phyloP scores from a whole-genome alignment of 2,329 filamentous ascomycete genomes.

The Colletotrichum agaves region DNA sequence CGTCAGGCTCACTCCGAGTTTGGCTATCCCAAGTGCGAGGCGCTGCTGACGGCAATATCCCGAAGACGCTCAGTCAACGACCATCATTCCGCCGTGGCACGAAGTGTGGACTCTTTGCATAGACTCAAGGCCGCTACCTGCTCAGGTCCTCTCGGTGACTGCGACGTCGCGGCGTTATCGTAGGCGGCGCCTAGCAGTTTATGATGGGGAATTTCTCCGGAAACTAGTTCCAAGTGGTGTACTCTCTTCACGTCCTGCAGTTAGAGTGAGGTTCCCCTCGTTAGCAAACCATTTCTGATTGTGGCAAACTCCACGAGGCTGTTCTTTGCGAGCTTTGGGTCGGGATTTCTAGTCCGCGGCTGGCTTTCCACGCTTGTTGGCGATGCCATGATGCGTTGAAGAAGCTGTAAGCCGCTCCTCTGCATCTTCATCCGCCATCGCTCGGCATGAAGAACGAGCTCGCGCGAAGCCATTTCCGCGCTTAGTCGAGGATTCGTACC shows the following conservation, averaged over 20 bases:
- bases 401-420: not conserved
- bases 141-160: not conserved
- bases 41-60: not conserved
- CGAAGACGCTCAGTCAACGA: not conserved
- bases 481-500: conserved; percentile 67
- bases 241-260: conserved; percentile 31
- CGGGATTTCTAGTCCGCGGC: conserved; percentile 6
- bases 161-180: not conserved
- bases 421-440: conserved; percentile 7
- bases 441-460: not conserved
- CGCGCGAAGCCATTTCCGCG: conserved; percentile 20
- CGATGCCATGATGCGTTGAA: conserved; percentile 3
- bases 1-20: not conserved
- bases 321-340: not conserved
- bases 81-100: not conserved
- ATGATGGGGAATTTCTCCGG: not conserved
- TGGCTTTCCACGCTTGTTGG: conserved; percentile 20
- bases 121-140: not conserved
- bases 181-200: not conserved
- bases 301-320: conserved; percentile 6
- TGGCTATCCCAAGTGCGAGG: not conserved
- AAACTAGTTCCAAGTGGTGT: conserved; percentile 12
- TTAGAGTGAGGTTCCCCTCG: conserved; percentile 4
- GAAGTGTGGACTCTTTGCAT: not conserved
- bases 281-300: conserved; percentile 25